Conservation (phyloP, 1,284 basidiomycete genomes). For the Microbotryum lychnidis-dioicae region DNA sequence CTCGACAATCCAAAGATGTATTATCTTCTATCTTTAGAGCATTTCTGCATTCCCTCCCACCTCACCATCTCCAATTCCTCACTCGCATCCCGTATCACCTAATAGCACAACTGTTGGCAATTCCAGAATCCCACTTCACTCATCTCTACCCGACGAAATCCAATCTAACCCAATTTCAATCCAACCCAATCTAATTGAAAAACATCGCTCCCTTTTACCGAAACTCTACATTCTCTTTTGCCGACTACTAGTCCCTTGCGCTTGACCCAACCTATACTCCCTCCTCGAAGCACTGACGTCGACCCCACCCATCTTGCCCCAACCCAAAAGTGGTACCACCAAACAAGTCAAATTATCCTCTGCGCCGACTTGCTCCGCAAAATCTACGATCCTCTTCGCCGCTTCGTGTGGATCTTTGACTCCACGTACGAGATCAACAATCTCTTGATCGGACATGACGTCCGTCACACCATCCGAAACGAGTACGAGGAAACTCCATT, state of each 20-base stretch:
- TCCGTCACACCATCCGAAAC: conserved; percentile 74
- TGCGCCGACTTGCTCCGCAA: conserved; percentile 72
- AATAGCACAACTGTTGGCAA: neutral
- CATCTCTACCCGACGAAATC: neutral
- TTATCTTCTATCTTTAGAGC: too few species aligned
- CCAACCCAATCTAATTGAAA: too few species aligned
- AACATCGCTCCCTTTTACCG: too few species aligned
- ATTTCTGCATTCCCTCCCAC: too few species aligned
- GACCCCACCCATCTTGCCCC: conserved; percentile 69
- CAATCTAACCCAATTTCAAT: neutral
- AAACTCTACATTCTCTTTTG: conserved; percentile 55
- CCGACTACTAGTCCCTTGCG: conserved; percentile 64
- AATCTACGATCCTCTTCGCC: conserved; percentile 71
- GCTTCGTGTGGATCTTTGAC: conserved; percentile 66
- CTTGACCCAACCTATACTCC: conserved; percentile 66
- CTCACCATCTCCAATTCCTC: neutral
- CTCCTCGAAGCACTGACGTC: conserved; percentile 74
- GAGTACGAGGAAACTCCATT: conserved; percentile 34
- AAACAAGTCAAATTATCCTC: conserved; percentile 88
- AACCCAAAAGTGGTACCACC: conserved; percentile 86
- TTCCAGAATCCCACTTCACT: neutral
- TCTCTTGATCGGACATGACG: conserved; percentile 84
- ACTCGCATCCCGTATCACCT: neutral
- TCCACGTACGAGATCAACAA: conserved; percentile 76
- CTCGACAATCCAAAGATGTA: too few species aligned